A percentile compares a stretch with the other conserved stretches of the same genome.
These are phyloP conservation scores for Lentinula aciculospora DNA, from an alignment of 768 basidiomycete species.

Conservation along the genomic window DNA sequence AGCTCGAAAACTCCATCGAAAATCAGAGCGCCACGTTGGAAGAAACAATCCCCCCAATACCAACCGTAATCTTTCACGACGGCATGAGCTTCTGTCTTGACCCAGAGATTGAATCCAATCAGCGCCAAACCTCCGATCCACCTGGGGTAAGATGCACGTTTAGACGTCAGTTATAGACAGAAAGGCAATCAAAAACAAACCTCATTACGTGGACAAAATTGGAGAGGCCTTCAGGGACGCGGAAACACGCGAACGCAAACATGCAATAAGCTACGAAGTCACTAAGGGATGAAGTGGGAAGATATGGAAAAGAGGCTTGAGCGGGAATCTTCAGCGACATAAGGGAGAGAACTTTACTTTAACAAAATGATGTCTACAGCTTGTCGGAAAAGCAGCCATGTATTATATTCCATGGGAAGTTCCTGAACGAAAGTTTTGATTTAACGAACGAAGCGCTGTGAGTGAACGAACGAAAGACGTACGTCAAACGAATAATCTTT, in stretches of 20 bases:
- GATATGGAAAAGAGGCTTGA: neutral
- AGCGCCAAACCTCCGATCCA: slow-evolving; percentile 85
- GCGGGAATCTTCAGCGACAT: neutral
- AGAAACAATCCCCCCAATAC: slow-evolving; percentile 95
- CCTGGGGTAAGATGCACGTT: slow-evolving; percentile 30
- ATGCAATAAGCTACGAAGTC: slow-evolving; percentile 94
- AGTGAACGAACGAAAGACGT: slow-evolving; percentile 14
- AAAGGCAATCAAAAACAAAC: slow-evolving; percentile 26
- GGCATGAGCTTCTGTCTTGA: slow-evolving; percentile 95
- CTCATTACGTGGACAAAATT: slow-evolving; percentile 70
- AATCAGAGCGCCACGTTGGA: slow-evolving; percentile 87
- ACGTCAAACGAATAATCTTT: slow-evolving; percentile 92
- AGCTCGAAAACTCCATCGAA: slow-evolving; percentile 98
- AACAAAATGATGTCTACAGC: slow-evolving; percentile 94
- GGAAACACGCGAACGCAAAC: slow-evolving; percentile 92
- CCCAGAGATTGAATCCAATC: slow-evolving; percentile 96
- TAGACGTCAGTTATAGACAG: neutral
- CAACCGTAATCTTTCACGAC: slow-evolving; percentile 98
- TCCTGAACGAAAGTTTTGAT: slow-evolving; percentile 38
- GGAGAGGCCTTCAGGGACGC: slow-evolving; percentile 77
- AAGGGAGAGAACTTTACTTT: slow-evolving; percentile 56
- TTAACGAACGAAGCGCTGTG: neutral
- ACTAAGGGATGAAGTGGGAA: slow-evolving; percentile 32
- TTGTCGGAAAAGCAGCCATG: slow-evolving; percentile 95
- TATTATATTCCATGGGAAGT: slow-evolving; percentile 89